phyloP scores from a whole-genome alignment of 257 asterid genomes.

The Solanum virginianum region DNA sequence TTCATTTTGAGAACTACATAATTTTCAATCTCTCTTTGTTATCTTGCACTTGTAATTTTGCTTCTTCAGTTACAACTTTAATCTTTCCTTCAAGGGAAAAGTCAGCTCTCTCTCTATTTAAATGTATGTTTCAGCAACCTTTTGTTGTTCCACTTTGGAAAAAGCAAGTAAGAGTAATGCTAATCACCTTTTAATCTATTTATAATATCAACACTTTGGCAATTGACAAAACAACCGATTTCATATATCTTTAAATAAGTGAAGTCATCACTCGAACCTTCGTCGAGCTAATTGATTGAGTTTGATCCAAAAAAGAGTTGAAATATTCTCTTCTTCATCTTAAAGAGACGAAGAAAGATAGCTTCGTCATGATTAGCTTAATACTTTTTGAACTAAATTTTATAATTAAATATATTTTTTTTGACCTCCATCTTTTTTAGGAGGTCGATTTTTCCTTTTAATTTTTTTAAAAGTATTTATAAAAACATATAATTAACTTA shows the following conservation, averaged over 20 bases:
- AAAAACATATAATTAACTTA: too few species aligned
- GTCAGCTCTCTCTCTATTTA: neutral
- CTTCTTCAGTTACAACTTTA: neutral
- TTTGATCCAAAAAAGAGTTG: too few species aligned
- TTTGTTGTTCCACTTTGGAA: neutral
- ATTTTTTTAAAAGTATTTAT: too few species aligned
- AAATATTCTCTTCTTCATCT: too few species aligned
- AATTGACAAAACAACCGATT: neutral
- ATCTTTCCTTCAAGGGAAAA: neutral
- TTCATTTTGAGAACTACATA: neutral
- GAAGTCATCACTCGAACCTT: neutral
- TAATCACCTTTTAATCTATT: neutral
- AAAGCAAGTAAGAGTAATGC: neutral
- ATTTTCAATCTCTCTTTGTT: neutral
- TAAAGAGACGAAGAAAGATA: too few species aligned
- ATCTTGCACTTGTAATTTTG: neutral
- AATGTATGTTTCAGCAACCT: neutral
- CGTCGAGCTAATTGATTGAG: too few species aligned
- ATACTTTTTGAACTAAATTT: too few species aligned
- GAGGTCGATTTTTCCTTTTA: too few species aligned
- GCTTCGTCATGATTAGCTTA: too few species aligned
- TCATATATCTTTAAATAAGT: too few species aligned
- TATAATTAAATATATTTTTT: too few species aligned
- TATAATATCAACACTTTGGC: neutral
- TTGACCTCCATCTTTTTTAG: too few species aligned